Base-by-base conservation (phyloP, 2,329 filamentous ascomycete genomes). In the Scleromitrula shiraiana region DNA sequence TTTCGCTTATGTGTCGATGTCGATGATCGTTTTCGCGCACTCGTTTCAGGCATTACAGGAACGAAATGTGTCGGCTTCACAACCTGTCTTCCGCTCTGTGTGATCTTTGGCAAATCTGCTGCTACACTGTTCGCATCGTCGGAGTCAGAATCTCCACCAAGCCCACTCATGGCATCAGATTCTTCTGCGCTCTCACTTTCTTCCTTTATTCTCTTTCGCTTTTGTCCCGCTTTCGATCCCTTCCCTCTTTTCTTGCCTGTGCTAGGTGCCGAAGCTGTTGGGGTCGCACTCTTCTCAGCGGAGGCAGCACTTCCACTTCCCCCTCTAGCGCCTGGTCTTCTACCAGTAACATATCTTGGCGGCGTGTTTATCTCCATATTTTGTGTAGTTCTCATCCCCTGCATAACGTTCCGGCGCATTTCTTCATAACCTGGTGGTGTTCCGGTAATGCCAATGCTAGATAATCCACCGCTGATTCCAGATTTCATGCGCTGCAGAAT, bases 51-150 rank as follows among this genome's bases (percentile, higher is more conserved):
- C 5, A 77, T 67, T 6, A 75, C 67, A 41, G 83, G 78, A 55
- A 83, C 73, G 67, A 80, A 80, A 53, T 76, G 69, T 50, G 79
- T 68, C 38, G 84, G 78, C 66, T 82, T 83, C 52, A 77, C 80
- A 29, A 88, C 76, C 50, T 82, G 79, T 52, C 86, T 77, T 30
- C 86, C 86, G 17, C 84, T 90, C 61, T 88, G 86, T 8, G 85
- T 89, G 61, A 77, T 81, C 24, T 80, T 85, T 3, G 77, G 74
- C 15, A 77, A 68, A 35, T 57, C 55, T 8, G 75, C 75, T 7
- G 75, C 76, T 53, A 76, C 72, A 40, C 72, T 64, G 30, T 67
- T 67, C 14, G 56, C 53, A 43, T 54, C 58, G 15, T 63, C 61
- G 3, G 67, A 62, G 45, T 67, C 63, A 7, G 64, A 68, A 43